A percentile compares a stretch with the other conserved stretches of the same genome.
These are phyloP conservation scores for Novymonas esmeraldas DNA, from an alignment of 208 protist species.

Conservation along the genomic window DNA sequence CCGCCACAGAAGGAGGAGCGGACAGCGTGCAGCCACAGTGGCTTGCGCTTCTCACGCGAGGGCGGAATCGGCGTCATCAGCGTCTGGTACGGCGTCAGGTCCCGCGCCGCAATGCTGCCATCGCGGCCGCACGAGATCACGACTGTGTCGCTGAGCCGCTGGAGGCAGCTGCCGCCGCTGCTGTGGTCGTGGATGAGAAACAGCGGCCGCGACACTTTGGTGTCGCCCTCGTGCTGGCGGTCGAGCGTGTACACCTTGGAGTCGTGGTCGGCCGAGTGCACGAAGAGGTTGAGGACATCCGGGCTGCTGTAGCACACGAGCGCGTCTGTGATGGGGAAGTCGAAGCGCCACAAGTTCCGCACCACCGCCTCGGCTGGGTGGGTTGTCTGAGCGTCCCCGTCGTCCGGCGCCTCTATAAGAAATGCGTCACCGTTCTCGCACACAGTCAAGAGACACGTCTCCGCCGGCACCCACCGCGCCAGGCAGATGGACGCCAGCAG, in stretches of 20 bases:
- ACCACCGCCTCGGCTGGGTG: constrained; percentile 47
- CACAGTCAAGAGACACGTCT: constrained; percentile 44
- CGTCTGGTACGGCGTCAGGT: constrained; percentile 68
- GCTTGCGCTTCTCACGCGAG: constrained; percentile 81
- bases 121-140: constrained; percentile 71
- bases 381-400: constrained; percentile 16
- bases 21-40: constrained; percentile 35
- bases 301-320: constrained; percentile 48
- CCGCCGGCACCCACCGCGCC: constrained; percentile 37
- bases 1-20: constrained; percentile 61
- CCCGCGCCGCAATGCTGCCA: constrained; percentile 61
- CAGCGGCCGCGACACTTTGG: constrained; percentile 61
- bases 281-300: constrained; percentile 66
- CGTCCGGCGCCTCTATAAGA: constrained; percentile 40
- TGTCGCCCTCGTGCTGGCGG: constrained; percentile 58
- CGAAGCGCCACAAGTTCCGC: constrained; percentile 70
- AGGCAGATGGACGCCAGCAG: constrained; percentile 30
- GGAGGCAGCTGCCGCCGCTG: constrained; percentile 58
- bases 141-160: constrained; percentile 34
- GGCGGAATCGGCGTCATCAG: constrained; percentile 67
- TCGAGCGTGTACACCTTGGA: constrained; percentile 85
- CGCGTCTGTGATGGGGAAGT: constrained; percentile 72
- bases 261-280: constrained; percentile 82
- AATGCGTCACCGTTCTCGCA: constrained; percentile 73
- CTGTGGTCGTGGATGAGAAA: constrained; percentile 81